Evolutionary conservation across 306 rosid genomes (phyloP).

Genomic region (Lathyrus oleraceus): DNA sequence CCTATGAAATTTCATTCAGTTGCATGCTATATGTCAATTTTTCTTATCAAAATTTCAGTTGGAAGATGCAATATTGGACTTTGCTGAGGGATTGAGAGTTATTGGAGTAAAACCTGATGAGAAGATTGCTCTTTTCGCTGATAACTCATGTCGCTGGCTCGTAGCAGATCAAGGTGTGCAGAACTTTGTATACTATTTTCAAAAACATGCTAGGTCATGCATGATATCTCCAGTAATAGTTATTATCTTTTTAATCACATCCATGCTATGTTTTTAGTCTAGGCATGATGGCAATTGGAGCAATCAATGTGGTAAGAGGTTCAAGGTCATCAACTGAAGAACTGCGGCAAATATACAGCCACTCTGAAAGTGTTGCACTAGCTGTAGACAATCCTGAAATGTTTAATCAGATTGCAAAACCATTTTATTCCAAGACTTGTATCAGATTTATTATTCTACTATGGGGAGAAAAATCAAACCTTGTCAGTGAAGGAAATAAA

Average conservation of each 20-base stretch:
- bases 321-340: constrained; percentile 89
- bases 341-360: constrained; percentile 74
- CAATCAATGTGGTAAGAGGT: constrained; percentile 92
- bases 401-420: constrained; percentile 66
- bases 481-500: constrained; percentile 46
- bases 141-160: constrained; percentile 94
- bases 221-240: background rate
- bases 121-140: constrained; percentile 88
- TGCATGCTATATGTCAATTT: constrained; percentile 8
- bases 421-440: constrained; percentile 56
- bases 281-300: constrained; percentile 96
- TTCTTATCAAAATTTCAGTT: constrained; percentile 54
- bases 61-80: constrained; percentile 76
- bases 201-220: background rate
- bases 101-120: constrained; percentile 76
- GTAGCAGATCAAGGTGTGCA: constrained; percentile 87
- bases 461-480: constrained; percentile 85
- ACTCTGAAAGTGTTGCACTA: constrained; percentile 91
- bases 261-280: constrained; percentile 40
- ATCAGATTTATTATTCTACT: constrained; percentile 77
- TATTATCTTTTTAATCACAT: constrained; percentile 26
- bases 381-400: constrained; percentile 81
- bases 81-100: constrained; percentile 88
- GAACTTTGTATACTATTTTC: constrained; percentile 7
- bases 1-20: constrained; percentile 6